Evolutionary conservation across 257 asterid species (phyloP).

Genomic region (Capsicum rhomboideum): DNA sequence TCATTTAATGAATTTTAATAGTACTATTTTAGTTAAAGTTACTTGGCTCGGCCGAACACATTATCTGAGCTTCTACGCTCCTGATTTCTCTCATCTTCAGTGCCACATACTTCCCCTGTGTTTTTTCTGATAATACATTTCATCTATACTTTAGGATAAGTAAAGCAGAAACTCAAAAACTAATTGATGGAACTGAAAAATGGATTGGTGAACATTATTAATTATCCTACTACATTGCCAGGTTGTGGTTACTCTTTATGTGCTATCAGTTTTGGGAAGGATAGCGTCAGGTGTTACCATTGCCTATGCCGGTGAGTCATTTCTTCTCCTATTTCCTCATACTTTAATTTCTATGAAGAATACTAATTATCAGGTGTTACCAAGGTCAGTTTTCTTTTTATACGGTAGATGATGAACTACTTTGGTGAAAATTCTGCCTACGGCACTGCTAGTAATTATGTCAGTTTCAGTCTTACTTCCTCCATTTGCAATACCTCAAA

Average conservation of each 20-base stretch:
- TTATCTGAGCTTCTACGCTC: neutral
- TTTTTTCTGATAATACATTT: neutral
- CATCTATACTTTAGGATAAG: neutral
- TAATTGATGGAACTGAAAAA: neutral
- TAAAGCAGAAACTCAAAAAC: neutral
- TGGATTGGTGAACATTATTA: neutral
- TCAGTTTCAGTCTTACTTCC: neutral
- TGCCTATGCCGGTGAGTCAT: conserved; percentile 63
- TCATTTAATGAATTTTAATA: neutral
- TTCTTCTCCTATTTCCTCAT: neutral
- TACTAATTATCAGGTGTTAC: no score
- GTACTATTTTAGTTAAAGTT: neutral
- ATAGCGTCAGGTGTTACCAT: conserved; percentile 70
- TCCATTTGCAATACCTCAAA: neutral
- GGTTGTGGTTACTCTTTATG: conserved; percentile 70
- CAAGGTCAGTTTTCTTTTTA: neutral
- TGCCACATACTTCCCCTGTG: no score
- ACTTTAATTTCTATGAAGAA: no score
- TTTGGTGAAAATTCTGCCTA: neutral
- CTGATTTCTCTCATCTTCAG: neutral
- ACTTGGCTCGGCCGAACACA: neutral
- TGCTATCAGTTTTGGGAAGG: conserved; percentile 79
- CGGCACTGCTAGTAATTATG: neutral
- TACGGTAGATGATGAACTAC: neutral
- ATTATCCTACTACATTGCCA: conserved; percentile 8